Evolutionary conservation across 495 filamentous ascomycete genomes (phyloP), one percentile per base, ranked within the genome.

Genomic region (Penicillium subrubescens): DNA sequence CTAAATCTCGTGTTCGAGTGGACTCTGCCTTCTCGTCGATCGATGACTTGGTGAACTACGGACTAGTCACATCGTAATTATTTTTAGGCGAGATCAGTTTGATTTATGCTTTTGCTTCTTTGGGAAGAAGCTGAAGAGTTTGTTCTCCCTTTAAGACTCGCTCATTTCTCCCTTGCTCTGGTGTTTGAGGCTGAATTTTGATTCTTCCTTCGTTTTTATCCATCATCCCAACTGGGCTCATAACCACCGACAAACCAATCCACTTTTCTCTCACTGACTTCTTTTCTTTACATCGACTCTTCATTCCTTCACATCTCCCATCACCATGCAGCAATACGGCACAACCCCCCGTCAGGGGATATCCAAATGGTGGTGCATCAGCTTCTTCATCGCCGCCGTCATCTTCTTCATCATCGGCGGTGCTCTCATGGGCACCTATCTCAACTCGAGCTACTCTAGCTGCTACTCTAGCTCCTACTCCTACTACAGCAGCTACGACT

Each of bases 391-490:
- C 48, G 63, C 33, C 23, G 67, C 69, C 21, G 25, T 72, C 43
- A 33, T 69, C 50, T 67, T 61, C 53, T 69, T 72, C 67, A 59
- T 67, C 44, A 67, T 69, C 37, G 69, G 69, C 19, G 69, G 67
- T 34, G 69, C 66, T 5, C 64, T 72, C 7, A 31, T 72, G 14
- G 69, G 69, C 59, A 50, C 56, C 55, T 69, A 59, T 33, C 7
- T 59, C 8, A 34, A 19, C 33, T 53, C 56, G 27, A 56, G 57
- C 43, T 25, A 57, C 50, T 65, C 44, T 3, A 41, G 51, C 57
- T 67, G 65, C 60, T 52, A 19, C 48, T 44, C 43, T 25, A 37
- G 41, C 34, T 60, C 51, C 44, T 59, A 31, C 61, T 59, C 25
- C 52, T 62, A 33, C 39, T 66, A 59, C 52, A 48, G 46, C 51